Percentiles rank a stretch among this genome's conserved stretches.
Evolutionary conservation across 2,329 filamentous ascomycete species (phyloP).

Genomic region (Penicillium sp.): DNA sequence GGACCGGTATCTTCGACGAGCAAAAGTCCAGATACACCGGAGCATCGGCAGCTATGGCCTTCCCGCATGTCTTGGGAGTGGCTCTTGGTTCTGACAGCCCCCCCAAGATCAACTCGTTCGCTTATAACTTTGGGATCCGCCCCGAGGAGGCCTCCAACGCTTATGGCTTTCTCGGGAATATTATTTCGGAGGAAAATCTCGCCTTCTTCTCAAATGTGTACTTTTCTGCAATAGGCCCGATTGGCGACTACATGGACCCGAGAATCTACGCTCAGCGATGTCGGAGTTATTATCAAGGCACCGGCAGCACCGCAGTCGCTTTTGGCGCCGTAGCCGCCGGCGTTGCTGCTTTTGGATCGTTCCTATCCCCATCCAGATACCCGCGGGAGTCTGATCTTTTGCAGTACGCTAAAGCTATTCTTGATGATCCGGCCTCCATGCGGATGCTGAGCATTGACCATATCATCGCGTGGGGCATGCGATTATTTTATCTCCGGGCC

Average conservation of each 20-base stretch:
- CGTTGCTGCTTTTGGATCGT: background rate
- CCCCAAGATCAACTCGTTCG: background rate
- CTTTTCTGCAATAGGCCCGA: background rate
- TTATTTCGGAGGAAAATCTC: background rate
- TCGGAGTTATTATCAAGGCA: background rate
- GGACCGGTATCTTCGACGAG: background rate
- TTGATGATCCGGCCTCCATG: background rate
- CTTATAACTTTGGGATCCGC: background rate
- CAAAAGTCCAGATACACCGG: background rate
- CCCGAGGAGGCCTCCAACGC: background rate
- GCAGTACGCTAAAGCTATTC: background rate
- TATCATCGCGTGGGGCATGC: conserved; percentile 26
- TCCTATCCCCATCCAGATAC: background rate
- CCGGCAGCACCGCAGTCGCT: background rate
- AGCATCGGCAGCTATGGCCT: background rate
- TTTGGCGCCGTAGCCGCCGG: background rate
- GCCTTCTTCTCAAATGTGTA: background rate
- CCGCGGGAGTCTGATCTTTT: background rate
- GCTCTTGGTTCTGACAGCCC: background rate
- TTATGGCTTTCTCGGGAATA: background rate
- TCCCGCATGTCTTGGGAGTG: background rate
- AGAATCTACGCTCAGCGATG: background rate
- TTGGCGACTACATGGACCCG: background rate
- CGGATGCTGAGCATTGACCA: background rate
- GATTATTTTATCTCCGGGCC: conserved; percentile 29